Base-by-base conservation (phyloP, 1,284 basidiomycete species). In the Ganoderma resinaceum region DNA sequence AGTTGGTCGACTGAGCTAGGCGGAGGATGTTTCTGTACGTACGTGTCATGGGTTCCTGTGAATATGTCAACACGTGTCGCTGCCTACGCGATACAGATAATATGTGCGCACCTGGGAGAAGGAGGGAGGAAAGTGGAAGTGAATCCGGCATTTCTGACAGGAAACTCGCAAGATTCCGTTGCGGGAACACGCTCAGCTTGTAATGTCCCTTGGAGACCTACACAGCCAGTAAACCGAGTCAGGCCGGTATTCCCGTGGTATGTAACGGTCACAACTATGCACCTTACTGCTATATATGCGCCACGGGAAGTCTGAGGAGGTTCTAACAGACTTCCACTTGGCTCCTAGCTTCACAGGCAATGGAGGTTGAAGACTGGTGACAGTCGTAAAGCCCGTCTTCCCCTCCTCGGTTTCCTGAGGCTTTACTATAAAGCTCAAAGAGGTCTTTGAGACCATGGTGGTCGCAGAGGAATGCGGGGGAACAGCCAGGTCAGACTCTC, bases 11-110 rank as follows among this genome's bases (percentile, higher is more conserved):
- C 35, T 37, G 31, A 8, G n/a, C 57, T 2, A 23, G 31, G 37
- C 33, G 16, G 35, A 31, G 23, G 23, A 26, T 29, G n/a, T 3
- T 12, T 29, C 33, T 14, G 14, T 16, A 82, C 87, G 67, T 78
- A 91, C 85, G 89, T 89, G 77, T 94, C 90, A 75, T 93, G 92
- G 7, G 91, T 94, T 38, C 90, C 89, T 89, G 66, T 33, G 14
- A 20, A 14, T 57, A 29, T 60, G 26, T 40, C 23, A 64, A 55
- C 6, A 14, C 40, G 35, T 18, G 49, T 5, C 2, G 14, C 31
- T 9, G 6, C 38, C 12, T 38, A 23, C 12, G 31, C 33, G 3
- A 63, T 35, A 23, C 5, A 49, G 7, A 49, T 6, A 2, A 11
- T 14, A 14, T 3, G 23, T 70, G 76, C 86, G 33, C 80, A 85